Conservation (phyloP, 441 rosid genomes). For the Geranium incanum region DNA sequence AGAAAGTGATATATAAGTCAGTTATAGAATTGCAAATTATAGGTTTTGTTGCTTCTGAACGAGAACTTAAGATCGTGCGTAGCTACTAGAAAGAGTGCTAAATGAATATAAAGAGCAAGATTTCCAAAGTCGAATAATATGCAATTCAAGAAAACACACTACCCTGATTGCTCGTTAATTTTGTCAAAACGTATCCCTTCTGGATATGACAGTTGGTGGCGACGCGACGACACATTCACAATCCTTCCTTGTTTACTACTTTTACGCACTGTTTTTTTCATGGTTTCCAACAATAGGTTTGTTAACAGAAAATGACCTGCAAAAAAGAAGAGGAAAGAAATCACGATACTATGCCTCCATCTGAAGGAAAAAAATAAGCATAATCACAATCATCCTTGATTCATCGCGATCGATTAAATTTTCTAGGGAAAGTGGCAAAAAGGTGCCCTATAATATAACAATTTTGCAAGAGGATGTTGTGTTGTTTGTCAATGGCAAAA, state of each 20-base stretch:
- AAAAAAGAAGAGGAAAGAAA: neutral
- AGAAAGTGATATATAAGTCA: conserved; percentile 1
- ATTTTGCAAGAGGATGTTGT: no score
- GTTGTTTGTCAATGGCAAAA: no score
- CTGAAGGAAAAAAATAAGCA: neutral
- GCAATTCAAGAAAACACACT: neutral
- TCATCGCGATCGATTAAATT: neutral
- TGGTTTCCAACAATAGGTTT: conserved; percentile 25
- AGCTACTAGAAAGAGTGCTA: neutral
- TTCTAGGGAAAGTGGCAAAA: neutral
- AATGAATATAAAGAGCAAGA: neutral
- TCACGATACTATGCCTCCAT: neutral
- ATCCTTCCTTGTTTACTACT: conserved; percentile 25
- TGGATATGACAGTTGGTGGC: conserved; percentile 18
- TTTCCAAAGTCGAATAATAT: neutral
- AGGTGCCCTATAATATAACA: no score
- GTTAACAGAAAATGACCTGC: conserved; percentile 31
- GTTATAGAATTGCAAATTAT: neutral
- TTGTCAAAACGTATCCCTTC: conserved; percentile 27
- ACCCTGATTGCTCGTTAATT: conserved; percentile 19
- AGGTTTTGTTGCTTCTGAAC: neutral
- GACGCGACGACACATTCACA: conserved; percentile 21
- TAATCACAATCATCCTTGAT: neutral
- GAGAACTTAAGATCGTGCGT: neutral
- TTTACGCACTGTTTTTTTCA: conserved; percentile 24